Conservation (phyloP, 352 stramenopile genomes). For the Globisporangium megalacanthum region DNA sequence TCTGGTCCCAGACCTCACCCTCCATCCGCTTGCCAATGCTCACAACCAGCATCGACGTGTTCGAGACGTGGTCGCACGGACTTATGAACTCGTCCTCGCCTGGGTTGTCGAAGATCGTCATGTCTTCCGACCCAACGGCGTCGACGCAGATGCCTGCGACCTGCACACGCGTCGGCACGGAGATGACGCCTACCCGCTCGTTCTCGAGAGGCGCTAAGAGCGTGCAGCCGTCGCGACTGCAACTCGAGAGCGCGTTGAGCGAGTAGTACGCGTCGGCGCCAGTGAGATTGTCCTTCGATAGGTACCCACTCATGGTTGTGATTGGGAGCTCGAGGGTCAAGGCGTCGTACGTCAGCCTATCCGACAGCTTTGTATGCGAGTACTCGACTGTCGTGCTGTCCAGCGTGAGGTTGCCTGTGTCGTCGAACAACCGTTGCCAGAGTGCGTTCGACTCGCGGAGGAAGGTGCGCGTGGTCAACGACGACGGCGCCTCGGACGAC, state of each 20-base stretch:
- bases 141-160: conserved; percentile 14
- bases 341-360: conserved; percentile 13
- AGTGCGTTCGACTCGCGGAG: background rate
- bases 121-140: conserved; percentile 4
- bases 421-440: background rate
- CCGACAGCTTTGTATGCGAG: conserved; percentile 7
- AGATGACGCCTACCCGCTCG: background rate
- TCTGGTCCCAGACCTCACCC: background rate
- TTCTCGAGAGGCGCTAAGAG: background rate
- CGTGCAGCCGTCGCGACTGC: conserved; percentile 7
- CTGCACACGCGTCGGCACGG: conserved; percentile 3
- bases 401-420: background rate
- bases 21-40: background rate
- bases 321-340: conserved; percentile 17
- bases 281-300: background rate
- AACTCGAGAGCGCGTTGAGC: background rate
- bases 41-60: conserved; percentile 11
- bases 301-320: background rate
- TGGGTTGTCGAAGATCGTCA: conserved; percentile 1
- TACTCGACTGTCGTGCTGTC: conserved; percentile 7
- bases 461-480: background rate
- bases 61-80: conserved; percentile 2
- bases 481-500: background rate
- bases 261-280: background rate
- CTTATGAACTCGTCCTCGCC: background rate